Base-by-base conservation (phyloP, 2,329 filamentous ascomycete genomes). In the Cladosporium sp. region DNA sequence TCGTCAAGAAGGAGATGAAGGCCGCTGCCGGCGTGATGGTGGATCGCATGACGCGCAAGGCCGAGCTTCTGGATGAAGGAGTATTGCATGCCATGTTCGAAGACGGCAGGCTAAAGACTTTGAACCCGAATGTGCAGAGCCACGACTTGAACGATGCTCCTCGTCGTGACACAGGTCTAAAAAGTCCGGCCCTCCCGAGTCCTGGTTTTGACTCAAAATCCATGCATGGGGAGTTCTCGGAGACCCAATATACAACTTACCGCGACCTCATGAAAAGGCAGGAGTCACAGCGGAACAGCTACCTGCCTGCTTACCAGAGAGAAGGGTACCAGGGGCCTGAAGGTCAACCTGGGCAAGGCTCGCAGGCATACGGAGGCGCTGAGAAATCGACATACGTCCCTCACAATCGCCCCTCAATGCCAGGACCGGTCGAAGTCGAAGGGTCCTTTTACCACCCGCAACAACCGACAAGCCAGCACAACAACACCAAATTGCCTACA, bases 1-100 rank as follows among this genome's bases (percentile, higher is more conserved):
- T 86, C 52, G 83, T 87, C 57, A 86, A 84, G 72, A 75, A 79
- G 52, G 81, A 86, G 64, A 76, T 80, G 61, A 85, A 84, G 68
- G 75, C 80, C 7, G 81, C 84, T 7, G 83, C 81, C 58, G 83
- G 82, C 56, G 76, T 84, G 54, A 84, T 88, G 80, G 79, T 88
- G 1, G 73, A 79, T 47, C 77, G 84, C 43, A 79, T 88, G 63
- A 81, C 86, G 61, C 85, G 85, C 61, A 87, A 87, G 71, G 84
- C 84, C 11, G 64, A 66, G 65, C 71, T 88, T 18, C 72, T 88
- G 34, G 84, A 87, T 58, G 73, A 83, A 5, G 84, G 84, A 13
- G 74, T 80, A 15, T 71, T 88, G 43, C 78, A 80, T 37, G 84
- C 80, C 50, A 85, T 88, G 82, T 80, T 86, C 61, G 77, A 85